Evolutionary conservation across 2,329 filamentous ascomycete species (phyloP), one percentile per base, ranked within the genome.

Genomic region (Thelonectria olida): DNA sequence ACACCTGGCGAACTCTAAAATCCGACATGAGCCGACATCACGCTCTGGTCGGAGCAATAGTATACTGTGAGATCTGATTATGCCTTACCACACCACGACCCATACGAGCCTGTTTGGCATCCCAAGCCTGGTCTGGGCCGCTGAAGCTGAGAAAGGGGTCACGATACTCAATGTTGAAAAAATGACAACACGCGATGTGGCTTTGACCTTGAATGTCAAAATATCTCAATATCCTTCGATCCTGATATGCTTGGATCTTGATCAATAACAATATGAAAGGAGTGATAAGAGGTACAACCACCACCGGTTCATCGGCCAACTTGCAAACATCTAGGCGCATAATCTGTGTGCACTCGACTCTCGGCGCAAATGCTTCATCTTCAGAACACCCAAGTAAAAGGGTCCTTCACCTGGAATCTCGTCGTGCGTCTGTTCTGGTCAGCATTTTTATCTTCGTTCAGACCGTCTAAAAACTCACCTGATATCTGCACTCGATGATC

Each of bases 301-400:
- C 23, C 23, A 41, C 10, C 10, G 10, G n/a, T n/a, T 39, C 17
- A 4, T 27, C 22, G 20, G 2, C 42, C 42, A 12, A 12, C 25
- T 13, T 22, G 23, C 7, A 13, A 44, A 12, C 19, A 53, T 23
- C 9, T 19, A 12, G 17, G 25, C 19, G 8, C 41, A 15, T 12
- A n/a, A 19, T 10, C n/a, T 39, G 13, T 53, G 12, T 13, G 19
- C 10, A 15, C n/a, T 7, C 5, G 2, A 9, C 19, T 7, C 34
- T 9, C 6, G 12, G 15, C 27, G 17, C 7, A 2, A 4, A 3
- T 13, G 10, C 17, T 34, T 13, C 9, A 5, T 12, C 28, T 25
- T 44, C 74, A 89, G 66, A 88, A 89, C 7, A 87, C 79, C 88
- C 88, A 90, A 22, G 84, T 88, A 71, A 90, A 90, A 5, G 86